A percentile compares a stretch with the other conserved stretches of the same genome.
These are phyloP conservation scores for Cicer cuneatum DNA, from an alignment of 306 rosid species.

Conservation along the genomic window DNA sequence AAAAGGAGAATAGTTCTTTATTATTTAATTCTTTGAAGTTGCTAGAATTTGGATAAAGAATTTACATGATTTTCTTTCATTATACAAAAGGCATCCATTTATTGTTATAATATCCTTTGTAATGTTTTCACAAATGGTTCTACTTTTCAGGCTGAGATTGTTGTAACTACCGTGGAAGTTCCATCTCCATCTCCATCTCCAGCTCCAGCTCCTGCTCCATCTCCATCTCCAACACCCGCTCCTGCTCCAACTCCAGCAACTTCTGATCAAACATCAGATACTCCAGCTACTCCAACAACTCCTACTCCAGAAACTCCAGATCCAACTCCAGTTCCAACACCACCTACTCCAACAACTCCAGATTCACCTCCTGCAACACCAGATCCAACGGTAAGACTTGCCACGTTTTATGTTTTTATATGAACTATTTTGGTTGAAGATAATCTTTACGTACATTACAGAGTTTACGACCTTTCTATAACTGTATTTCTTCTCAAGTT, in stretches of 20 bases:
- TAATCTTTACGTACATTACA: background rate
- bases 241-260: background rate
- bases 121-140: background rate
- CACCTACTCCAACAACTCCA: background rate
- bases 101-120: background rate
- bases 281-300: background rate
- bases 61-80: background rate
- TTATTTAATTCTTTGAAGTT: background rate
- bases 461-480: background rate
- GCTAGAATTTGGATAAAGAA: background rate
- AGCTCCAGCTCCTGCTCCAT: background rate
- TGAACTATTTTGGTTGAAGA: background rate
- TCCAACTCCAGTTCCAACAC: background rate
- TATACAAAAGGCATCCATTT: background rate
- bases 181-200: conserved; percentile 38
- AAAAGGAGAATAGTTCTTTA: background rate
- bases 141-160: conserved; percentile 36
- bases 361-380: background rate
- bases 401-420: background rate
- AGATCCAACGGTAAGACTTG: conserved; percentile 45
- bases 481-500: background rate
- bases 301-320: background rate
- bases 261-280: background rate
- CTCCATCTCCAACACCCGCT: background rate
- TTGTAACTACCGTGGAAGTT: conserved; percentile 41